Conservation (phyloP, 2,329 filamentous ascomycete species). For the Coniochaeta prunicola region DNA sequence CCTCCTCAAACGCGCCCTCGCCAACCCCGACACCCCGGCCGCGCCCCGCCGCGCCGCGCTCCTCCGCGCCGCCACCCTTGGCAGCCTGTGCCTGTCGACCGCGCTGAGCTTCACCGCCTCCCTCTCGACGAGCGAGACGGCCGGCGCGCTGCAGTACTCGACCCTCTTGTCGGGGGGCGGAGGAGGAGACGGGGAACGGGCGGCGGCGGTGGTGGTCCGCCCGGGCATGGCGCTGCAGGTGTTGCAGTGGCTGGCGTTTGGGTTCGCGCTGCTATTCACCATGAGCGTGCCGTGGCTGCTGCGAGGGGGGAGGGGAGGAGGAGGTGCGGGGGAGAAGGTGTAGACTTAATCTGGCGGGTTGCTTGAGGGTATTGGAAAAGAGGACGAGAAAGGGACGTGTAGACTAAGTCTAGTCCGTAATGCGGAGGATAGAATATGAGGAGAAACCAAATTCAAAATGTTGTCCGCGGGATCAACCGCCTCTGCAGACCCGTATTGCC, state of each 20-base stretch:
- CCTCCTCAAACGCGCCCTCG: constrained; percentile 7
- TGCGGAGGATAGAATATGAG: too few species aligned
- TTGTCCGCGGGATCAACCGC: neutral
- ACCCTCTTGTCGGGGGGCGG: neutral
- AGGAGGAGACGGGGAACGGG: too few species aligned
- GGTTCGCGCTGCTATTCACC: constrained; percentile 14
- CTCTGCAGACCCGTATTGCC: neutral
- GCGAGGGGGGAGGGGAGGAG: neutral
- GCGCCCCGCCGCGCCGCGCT: constrained; percentile 7
- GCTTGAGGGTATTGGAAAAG: too few species aligned
- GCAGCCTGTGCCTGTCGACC: constrained; percentile 10
- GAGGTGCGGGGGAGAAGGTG: neutral
- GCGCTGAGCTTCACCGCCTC: constrained; percentile 12
- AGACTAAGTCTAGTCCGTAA: too few species aligned
- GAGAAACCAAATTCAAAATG: neutral
- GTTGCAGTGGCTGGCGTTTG: constrained; percentile 18
- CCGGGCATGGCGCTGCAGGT: constrained; percentile 16
- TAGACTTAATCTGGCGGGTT: too few species aligned
- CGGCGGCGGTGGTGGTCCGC: constrained; percentile 10
- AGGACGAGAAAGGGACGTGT: too few species aligned
- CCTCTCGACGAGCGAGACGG: constrained; percentile 13
- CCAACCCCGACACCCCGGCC: constrained; percentile 4
- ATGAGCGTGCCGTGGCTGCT: constrained; percentile 11
- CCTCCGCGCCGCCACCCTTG: constrained; percentile 11
- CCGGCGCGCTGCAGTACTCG: constrained; percentile 12